Base-by-base conservation (phyloP, 129 eudicot species). In the Escallonia herrerae region DNA sequence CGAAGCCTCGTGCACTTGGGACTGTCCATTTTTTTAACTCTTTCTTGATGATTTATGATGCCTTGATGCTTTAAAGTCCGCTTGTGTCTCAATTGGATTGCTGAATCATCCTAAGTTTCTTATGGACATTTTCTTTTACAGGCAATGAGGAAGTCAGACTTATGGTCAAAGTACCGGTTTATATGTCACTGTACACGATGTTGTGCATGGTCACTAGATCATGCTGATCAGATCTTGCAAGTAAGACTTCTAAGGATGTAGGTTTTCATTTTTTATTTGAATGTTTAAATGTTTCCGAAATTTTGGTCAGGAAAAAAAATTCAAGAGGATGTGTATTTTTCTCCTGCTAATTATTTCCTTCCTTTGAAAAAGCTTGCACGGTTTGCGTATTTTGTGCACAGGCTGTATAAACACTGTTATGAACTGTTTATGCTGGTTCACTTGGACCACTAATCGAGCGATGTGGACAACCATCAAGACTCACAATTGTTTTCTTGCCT, bases 151-250 rank as follows among this genome's bases (percentile, higher is more conserved):
- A 87, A 76, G 49, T 63, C 73, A 39, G 90, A 86, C 13, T 75
- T 89, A 66, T 76, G 87, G 86, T 69, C 50, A 57, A 81, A 89
- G 70, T 86, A 83, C 68, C 74, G 78, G 40, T 85, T 89, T 44
- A 50, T 67, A 33, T 89, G 95, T 67, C 22, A 55, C 67, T 89
- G 96, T 72, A 53, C 51, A 48, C 90, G 96, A 22, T 89, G 96
- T 53, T 43, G 67, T 66, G 79, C 86, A 53, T 54, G 65, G 13
- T 94, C 96, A 50, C 63, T 65, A 49, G 43, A 78, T 60, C 81
- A 72, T 69, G 82, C 83, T 55, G 95, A 89, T 76, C 74, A 54
- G 40, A 63, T 45, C 56, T 66, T 89, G 65, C 80, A 86, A 60
- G 95, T 86, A 83, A 78, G 78, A 58, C 12, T 60, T 56, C 40